Conservation (phyloP, 2,329 filamentous ascomycete species). For the Microsporum audouinii region DNA sequence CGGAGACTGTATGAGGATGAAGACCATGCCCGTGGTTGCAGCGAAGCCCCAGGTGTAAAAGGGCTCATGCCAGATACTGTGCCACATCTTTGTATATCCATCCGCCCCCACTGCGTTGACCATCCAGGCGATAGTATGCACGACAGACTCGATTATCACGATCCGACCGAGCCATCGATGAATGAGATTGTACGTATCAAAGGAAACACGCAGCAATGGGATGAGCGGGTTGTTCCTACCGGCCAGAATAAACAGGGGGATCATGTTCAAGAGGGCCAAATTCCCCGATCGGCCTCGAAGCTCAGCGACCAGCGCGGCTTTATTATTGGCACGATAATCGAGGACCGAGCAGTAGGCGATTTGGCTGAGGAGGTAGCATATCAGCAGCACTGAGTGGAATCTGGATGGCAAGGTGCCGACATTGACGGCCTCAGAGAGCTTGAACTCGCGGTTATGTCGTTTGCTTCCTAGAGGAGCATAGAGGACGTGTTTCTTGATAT, state of each 20-base stretch:
- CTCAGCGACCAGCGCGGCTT: slow-evolving; percentile 58
- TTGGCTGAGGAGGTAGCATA: slow-evolving; percentile 59
- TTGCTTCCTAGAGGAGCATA: slow-evolving; percentile 60
- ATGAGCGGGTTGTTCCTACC: slow-evolving; percentile 92
- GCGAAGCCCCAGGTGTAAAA: slow-evolving; percentile 39
- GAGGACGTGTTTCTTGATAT: slow-evolving; percentile 37
- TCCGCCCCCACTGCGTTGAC: slow-evolving; percentile 58
- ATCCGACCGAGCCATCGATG: slow-evolving; percentile 75
- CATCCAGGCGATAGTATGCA: slow-evolving; percentile 66
- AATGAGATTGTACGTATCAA: slow-evolving; percentile 89
- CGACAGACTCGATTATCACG: slow-evolving; percentile 56
- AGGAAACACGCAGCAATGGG: slow-evolving; percentile 67
- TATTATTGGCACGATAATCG: slow-evolving; percentile 33
- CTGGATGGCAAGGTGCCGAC: slow-evolving; percentile 70
- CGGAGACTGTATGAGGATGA: slow-evolving; percentile 34
- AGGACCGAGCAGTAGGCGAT: slow-evolving; percentile 55
- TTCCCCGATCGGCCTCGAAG: slow-evolving; percentile 76
- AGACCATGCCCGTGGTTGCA: slow-evolving; percentile 31
- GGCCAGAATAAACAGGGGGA: slow-evolving; percentile 79
- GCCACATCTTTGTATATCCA: slow-evolving; percentile 45
- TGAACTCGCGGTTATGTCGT: slow-evolving; percentile 65
- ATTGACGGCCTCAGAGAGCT: slow-evolving; percentile 55
- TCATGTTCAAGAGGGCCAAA: slow-evolving; percentile 77
- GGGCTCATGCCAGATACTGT: slow-evolving; percentile 25
- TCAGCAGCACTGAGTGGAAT: slow-evolving; percentile 59